Evolutionary conservation across 441 rosid genomes (phyloP), one percentile per base, ranked within the genome.

Genomic region (Omphalea diandra): DNA sequence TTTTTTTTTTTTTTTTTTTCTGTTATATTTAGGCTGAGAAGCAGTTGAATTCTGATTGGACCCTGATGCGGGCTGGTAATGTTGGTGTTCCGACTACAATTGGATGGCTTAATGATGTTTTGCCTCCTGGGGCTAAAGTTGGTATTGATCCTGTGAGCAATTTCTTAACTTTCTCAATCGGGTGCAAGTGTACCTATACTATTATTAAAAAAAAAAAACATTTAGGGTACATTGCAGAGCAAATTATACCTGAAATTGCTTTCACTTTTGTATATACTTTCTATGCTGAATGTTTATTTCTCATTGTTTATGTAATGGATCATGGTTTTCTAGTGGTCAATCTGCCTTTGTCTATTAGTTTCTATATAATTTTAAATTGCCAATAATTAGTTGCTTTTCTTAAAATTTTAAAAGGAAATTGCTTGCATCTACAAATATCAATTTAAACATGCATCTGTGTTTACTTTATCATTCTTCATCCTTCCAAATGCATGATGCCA

Each of bases 71-170:
- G 63, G 87, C 97, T 69, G 98, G 98, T 73, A 92, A 87, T 71
- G 74, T 71, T 20, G 98, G 99, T 80, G 92, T 95, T 65, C 97
- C 92, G 3, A 80, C 91, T 8, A 72, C 92, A 20, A 84, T 86
- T 72, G 98, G 90, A 80, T 95, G 99, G 99, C 84, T 95, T 7
- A 90, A 84, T 80, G 88, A 86, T 76, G 89, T 92, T 69, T 75
- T 95, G 85, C 83, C 87, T 78, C 88, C 96, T 59, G 99, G 96
- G 54, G 88, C 92, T 69, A 87, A 87, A 83, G 91, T 95, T 56
- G 99, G 96, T 74, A 84, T 95, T 75, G 97, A 95, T 82, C 99
- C 99, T 69, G 98, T 95, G 89, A 89, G 86, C 68, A 75, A 77
- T 77, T 73, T 79, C 69, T 75, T 75, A 49, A 81, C 84, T 73